phyloP scores from a whole-genome alignment of 2,329 filamentous ascomycete species.

The Cordyceps cateniannulata region DNA sequence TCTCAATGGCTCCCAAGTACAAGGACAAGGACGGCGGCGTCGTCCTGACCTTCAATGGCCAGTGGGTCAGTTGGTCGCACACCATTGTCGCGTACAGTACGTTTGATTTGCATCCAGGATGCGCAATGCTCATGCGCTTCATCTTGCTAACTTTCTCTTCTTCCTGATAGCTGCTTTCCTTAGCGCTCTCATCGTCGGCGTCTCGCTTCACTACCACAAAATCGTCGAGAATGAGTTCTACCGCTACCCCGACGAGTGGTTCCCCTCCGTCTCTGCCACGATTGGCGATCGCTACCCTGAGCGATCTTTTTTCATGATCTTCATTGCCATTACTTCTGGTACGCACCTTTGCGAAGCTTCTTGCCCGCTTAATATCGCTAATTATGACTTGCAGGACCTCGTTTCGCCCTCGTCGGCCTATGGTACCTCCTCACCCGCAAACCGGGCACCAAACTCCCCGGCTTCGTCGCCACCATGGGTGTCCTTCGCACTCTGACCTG shows the following conservation, averaged over 20 bases:
- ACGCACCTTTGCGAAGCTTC: slow-evolving; percentile 22
- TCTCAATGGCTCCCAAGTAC: slow-evolving; percentile 43
- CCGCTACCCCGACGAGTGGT: slow-evolving; percentile 93
- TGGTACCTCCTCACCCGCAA: slow-evolving; percentile 86
- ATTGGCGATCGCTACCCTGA: slow-evolving; percentile 97
- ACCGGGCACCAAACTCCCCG: slow-evolving; percentile 68
- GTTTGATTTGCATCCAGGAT: slow-evolving; percentile 23
- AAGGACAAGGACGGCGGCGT: slow-evolving; percentile 60
- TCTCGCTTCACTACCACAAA: slow-evolving; percentile 84
- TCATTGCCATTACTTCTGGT: slow-evolving; percentile 94
- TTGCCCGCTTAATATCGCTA: background rate
- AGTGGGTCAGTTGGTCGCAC: slow-evolving; percentile 86
- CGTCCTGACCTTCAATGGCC: slow-evolving; percentile 65
- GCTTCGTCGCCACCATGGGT: slow-evolving; percentile 72
- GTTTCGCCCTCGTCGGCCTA: slow-evolving; percentile 82
- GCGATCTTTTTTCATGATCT: slow-evolving; percentile 92
- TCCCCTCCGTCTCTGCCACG: slow-evolving; percentile 90
- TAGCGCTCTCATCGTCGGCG: slow-evolving; percentile 75
- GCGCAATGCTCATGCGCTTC: background rate
- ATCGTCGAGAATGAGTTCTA: slow-evolving; percentile 97
- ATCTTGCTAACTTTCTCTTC: slow-evolving; percentile 1
- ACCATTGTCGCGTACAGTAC: slow-evolving; percentile 75
- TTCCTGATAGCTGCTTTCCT: slow-evolving; percentile 66
- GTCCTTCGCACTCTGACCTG: slow-evolving; percentile 87
- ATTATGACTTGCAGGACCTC: slow-evolving; percentile 55